These are phyloP conservation scores for Lachnellula cervina DNA, from an alignment of 2,329 filamentous ascomycete genomes.

Conservation along the genomic window DNA sequence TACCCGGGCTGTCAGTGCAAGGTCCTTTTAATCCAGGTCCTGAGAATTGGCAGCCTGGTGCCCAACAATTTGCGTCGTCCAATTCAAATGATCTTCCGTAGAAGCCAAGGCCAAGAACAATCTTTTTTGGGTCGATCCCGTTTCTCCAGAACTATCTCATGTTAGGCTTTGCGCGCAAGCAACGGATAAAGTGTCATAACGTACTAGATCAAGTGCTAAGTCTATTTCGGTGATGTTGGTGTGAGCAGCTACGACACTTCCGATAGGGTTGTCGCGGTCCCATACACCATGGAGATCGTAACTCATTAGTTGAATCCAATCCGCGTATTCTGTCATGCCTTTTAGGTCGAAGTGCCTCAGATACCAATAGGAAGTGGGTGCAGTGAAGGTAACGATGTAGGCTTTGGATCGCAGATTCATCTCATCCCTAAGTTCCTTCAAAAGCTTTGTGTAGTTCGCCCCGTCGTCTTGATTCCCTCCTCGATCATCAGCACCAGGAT, in stretches of 20 bases:
- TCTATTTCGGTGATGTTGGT: slow-evolving; percentile 40
- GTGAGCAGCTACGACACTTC: slow-evolving; percentile 31
- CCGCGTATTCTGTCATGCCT: slow-evolving; percentile 18
- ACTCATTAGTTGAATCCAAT: slow-evolving; percentile 30
- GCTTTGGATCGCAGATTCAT: slow-evolving; percentile 11
- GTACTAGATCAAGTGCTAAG: slow-evolving; percentile 20
- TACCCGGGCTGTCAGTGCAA: not conserved
- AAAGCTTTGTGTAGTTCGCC: slow-evolving; percentile 28
- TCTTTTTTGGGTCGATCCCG: slow-evolving; percentile 34
- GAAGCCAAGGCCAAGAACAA: slow-evolving; percentile 39
- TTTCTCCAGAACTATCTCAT: slow-evolving; percentile 32
- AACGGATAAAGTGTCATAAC: too few relatives aligned
- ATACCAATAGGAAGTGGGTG: slow-evolving; percentile 33
- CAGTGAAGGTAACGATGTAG: slow-evolving; percentile 33
- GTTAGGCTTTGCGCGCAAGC: too few relatives aligned
- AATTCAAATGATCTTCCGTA: slow-evolving; percentile 41
- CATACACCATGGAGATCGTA: slow-evolving; percentile 30
- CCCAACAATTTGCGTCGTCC: slow-evolving; percentile 12
- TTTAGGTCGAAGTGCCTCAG: slow-evolving; percentile 29
- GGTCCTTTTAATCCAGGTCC: slow-evolving; percentile 13
- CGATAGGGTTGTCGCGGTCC: not conserved
- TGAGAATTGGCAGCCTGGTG: slow-evolving; percentile 21
- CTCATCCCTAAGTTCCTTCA: slow-evolving; percentile 8
- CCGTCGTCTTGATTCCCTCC: slow-evolving; percentile 34
- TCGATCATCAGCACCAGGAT: slow-evolving; percentile 35